Conservation (phyloP, 305 asterid genomes). For the Fraxinus floribunda region DNA sequence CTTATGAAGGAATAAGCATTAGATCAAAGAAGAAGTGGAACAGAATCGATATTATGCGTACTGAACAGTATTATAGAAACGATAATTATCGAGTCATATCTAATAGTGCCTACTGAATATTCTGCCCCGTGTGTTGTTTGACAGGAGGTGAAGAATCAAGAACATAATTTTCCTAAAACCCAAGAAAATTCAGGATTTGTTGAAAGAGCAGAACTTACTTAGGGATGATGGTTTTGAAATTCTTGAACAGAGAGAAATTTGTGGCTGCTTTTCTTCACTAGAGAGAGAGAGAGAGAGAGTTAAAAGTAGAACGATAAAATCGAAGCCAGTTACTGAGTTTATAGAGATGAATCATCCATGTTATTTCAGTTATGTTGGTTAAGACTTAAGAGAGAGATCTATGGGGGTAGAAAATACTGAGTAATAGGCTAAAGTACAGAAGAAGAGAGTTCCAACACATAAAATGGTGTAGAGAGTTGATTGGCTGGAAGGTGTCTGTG, state of each 20-base stretch:
- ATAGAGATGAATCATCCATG: not conserved
- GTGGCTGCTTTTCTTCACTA: not conserved
- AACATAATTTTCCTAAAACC: constrained; percentile 37
- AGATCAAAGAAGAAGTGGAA: constrained; percentile 9
- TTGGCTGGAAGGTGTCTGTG: constrained; percentile 30
- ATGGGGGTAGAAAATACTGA: not conserved
- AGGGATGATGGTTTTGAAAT: not conserved
- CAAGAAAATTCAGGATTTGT: constrained; percentile 29
- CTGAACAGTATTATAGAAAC: not conserved
- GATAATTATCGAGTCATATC: not conserved
- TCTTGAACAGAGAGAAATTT: not conserved
- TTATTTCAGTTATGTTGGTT: not conserved
- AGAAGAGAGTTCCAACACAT: not conserved
- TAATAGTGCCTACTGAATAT: not conserved
- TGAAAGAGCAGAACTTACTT: constrained; percentile 25
- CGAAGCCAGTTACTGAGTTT: not conserved
- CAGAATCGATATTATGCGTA: constrained; percentile 19
- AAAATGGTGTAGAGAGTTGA: constrained; percentile 14
- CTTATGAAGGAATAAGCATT: constrained; percentile 23
- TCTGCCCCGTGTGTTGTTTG: not conserved
- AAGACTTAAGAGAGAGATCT: not conserved
- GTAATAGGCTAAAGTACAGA: not conserved
- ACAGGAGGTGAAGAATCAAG: constrained; percentile 31
- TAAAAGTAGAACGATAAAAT: not conserved
- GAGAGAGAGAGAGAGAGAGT: not conserved